Evolutionary conservation across 805 yeast genomes (phyloP), one percentile per base, ranked within the genome.

Genomic region (Helenozyma rhizophorensis): DNA sequence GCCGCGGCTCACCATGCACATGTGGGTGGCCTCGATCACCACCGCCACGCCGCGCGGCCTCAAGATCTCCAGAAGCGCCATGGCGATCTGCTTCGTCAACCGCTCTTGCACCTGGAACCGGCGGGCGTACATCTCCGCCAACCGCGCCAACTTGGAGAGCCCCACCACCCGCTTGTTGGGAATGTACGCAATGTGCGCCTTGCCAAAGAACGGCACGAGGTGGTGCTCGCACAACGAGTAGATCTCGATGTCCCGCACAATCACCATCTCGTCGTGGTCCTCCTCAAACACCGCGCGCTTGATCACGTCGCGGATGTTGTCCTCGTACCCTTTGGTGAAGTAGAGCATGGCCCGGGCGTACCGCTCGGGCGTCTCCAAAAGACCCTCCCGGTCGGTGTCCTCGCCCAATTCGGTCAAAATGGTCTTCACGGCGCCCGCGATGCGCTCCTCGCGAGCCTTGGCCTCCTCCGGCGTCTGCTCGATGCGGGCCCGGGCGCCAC

Each of bases 1-100:
- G 36, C 98, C 98, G 55, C 98, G 76, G 58, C 95, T 86, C 17
- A 90, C 97, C 98, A 93, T 93, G 60, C 98, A 93, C 98, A 93
- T 93, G 57, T 93, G 98, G 2, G 90, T 77, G 13, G 97, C 97
- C 62, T 93, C 98, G 51, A 93, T 88, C 17, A 93, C 97, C 25
- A 93, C 98, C 1, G 97, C 98, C 7, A 93, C 98, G 41, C 98
- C 98, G 51, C 89, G 75, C 12, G 98, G 98, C 52, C 83, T 81
- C 51, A 93, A 70, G 38, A 89, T 85, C 53, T 88, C 97, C 56
- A 82, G 78, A 35, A 93, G 63, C 1, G 97, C 97, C 83, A 88
- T 85, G 21, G 98, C 97, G 34, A 93, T 89, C 60, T 93, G 98
- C 59, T 93, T 93, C 9, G 98, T 93, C 42, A 93, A 72, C 45